These are phyloP conservation scores for Rhinocladiella similis DNA, from an alignment of 2,329 filamentous ascomycete genomes.

Conservation along the genomic window DNA sequence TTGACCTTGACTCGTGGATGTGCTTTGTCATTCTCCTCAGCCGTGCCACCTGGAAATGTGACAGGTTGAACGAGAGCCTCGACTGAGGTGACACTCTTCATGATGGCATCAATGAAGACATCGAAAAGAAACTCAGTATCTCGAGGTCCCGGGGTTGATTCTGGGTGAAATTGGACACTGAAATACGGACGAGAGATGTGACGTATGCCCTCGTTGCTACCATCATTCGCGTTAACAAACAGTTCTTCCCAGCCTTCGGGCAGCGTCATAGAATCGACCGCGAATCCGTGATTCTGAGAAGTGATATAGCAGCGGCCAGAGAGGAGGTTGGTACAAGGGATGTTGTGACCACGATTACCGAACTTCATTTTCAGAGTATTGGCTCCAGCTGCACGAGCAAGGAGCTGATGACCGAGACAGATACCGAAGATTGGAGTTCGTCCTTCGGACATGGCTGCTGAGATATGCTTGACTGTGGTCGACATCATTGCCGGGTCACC, in stretches of 20 bases:
- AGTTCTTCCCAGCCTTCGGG: slow-evolving; percentile 84
- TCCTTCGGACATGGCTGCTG: slow-evolving; percentile 72
- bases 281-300: slow-evolving; percentile 97
- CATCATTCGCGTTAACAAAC: slow-evolving; percentile 97
- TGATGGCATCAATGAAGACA: slow-evolving; percentile 87
- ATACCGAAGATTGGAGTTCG: slow-evolving; percentile 92
- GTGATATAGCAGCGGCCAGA: slow-evolving; percentile 98
- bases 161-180: slow-evolving; percentile 99
- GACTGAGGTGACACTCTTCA: slow-evolving; percentile 66
- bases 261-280: slow-evolving; percentile 78
- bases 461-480: slow-evolving; percentile 75
- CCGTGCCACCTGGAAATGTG: slow-evolving; percentile 80
- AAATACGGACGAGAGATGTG: slow-evolving; percentile 86
- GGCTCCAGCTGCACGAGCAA: slow-evolving; percentile 84
- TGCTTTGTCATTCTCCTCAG: slow-evolving; percentile 72
- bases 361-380: slow-evolving; percentile 97
- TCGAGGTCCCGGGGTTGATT: slow-evolving; percentile 90
- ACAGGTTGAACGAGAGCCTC: slow-evolving; percentile 72
- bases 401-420: slow-evolving; percentile 89
- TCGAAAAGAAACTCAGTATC: slow-evolving; percentile 98
- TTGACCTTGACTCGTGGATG: slow-evolving; percentile 82
- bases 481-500: slow-evolving; percentile 89
- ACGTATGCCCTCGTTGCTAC: slow-evolving; percentile 96
- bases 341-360: slow-evolving; percentile 97
- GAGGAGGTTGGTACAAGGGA: slow-evolving; percentile 93